These are phyloP conservation scores for Phanerochaete sordida DNA, from an alignment of 768 basidiomycete species.

Conservation along the genomic window DNA sequence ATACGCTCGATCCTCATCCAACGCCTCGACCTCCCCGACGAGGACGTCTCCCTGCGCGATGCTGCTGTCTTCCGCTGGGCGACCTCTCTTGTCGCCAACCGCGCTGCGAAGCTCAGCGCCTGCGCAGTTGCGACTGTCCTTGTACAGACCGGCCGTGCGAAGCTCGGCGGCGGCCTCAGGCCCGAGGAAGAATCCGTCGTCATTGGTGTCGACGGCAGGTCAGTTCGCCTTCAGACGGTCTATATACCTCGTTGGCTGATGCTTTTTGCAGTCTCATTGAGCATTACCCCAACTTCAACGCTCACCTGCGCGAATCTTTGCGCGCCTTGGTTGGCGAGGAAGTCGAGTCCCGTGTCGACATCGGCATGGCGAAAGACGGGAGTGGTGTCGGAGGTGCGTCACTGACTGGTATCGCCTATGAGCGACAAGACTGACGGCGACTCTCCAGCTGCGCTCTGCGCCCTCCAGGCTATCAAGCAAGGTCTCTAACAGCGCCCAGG, in stretches of 20 bases:
- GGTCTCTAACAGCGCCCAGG: constrained; percentile 6
- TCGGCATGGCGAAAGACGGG: constrained; percentile 96
- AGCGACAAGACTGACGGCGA: neutral
- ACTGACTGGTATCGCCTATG: constrained; percentile 25
- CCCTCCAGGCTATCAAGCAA: constrained; percentile 75
- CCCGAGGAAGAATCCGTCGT: constrained; percentile 45
- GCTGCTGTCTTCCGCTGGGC: constrained; percentile 79
- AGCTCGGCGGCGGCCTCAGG: constrained; percentile 35
- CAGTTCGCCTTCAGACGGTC: constrained; percentile 12
- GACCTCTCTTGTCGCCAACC: constrained; percentile 68
- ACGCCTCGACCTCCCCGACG: constrained; percentile 54
- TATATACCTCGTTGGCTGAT: neutral
- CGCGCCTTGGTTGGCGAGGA: constrained; percentile 73
- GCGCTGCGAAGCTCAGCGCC: constrained; percentile 82
- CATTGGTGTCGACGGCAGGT: constrained; percentile 95
- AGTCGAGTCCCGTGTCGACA: constrained; percentile 74
- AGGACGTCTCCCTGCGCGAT: constrained; percentile 45
- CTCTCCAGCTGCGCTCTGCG: constrained; percentile 76
- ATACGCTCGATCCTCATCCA: constrained; percentile 61
- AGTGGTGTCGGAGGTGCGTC: constrained; percentile 96
- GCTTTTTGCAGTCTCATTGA: constrained; percentile 71
- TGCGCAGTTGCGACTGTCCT: constrained; percentile 85
- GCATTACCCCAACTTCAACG: constrained; percentile 86
- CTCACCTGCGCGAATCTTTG: constrained; percentile 70
- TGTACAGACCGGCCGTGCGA: constrained; percentile 73